phyloP scores from a whole-genome alignment of 352 stramenopile genomes.

The Phytophthora podocarpi region DNA sequence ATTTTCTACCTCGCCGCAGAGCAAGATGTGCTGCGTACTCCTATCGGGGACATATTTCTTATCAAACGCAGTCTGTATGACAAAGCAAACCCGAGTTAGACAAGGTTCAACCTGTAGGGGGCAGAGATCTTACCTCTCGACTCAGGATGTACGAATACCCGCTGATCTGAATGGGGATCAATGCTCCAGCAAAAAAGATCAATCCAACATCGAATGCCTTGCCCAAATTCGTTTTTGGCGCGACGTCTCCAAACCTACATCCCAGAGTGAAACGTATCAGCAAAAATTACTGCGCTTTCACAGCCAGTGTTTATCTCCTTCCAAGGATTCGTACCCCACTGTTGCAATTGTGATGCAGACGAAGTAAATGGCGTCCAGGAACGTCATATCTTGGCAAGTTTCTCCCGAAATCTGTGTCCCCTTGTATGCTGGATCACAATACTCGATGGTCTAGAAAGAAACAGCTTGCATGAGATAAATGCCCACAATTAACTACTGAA shows the following conservation, averaged over 20 bases:
- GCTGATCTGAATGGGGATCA: conserved; percentile 76
- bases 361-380: conserved; percentile 84
- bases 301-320: too few relatives aligned
- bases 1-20: conserved; percentile 83
- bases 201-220: conserved; percentile 73
- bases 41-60: conserved; percentile 76
- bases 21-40: conserved; percentile 69
- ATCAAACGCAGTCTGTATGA: conserved; percentile 79
- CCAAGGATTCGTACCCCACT: conserved; percentile 58
- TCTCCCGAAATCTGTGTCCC: conserved; percentile 22
- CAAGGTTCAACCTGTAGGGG: too few relatives aligned
- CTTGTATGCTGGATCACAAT: conserved; percentile 46
- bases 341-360: conserved; percentile 87
- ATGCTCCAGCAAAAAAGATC: conserved; percentile 70
- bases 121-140: conserved; percentile 65
- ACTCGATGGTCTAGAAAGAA: conserved; percentile 55
- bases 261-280: too few relatives aligned
- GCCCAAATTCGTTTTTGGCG: conserved; percentile 61
- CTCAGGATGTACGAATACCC: conserved; percentile 72
- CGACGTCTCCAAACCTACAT: conserved; percentile 73
- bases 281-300: too few relatives aligned
- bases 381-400: conserved; percentile 72
- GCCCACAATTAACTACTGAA: too few relatives aligned
- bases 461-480: too few relatives aligned
- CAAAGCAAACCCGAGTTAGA: too few relatives aligned